Percentiles rank a stretch among this genome's conserved stretches.
phyloP scores from a whole-genome alignment of 148 eudicot species.

The Camellia lanceoleosa region DNA sequence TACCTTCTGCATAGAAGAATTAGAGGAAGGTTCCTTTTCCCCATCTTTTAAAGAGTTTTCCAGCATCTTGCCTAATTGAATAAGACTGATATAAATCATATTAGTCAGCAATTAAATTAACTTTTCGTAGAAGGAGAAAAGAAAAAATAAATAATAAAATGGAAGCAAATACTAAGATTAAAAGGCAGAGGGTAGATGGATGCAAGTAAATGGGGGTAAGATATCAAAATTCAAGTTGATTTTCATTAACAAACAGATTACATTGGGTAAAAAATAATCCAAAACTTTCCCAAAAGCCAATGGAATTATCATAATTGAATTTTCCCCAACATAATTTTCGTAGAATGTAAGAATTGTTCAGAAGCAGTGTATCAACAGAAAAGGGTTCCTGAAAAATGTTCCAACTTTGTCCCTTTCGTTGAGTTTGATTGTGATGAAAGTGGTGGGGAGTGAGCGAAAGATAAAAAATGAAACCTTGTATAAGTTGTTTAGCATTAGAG shows the following conservation, averaged over 20 bases:
- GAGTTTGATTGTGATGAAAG: too few species aligned
- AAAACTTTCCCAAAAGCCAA: background rate
- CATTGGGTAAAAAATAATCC: too few species aligned
- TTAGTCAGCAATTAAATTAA: background rate
- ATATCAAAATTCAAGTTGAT: background rate
- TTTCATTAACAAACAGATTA: background rate
- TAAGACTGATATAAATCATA: too few species aligned
- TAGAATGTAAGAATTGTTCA: background rate
- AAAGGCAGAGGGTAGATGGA: background rate
- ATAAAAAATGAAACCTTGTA: too few species aligned
- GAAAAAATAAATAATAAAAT: background rate
- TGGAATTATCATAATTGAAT: background rate
- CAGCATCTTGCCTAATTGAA: conserved; percentile 7
- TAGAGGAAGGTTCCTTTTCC: background rate
- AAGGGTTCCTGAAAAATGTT: background rate
- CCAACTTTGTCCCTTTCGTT: background rate
- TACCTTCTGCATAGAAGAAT: conserved; percentile 13
- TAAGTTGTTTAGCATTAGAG: too few species aligned
- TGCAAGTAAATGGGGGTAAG: background rate
- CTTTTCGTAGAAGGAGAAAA: background rate
- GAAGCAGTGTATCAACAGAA: background rate
- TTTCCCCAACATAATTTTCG: background rate
- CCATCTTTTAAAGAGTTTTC: conserved; percentile 13
- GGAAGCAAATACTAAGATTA: too few species aligned
- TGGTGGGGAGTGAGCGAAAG: too few species aligned